phyloP scores from a whole-genome alignment of 495 filamentous ascomycete genomes.

The Neurospora sp. region DNA sequence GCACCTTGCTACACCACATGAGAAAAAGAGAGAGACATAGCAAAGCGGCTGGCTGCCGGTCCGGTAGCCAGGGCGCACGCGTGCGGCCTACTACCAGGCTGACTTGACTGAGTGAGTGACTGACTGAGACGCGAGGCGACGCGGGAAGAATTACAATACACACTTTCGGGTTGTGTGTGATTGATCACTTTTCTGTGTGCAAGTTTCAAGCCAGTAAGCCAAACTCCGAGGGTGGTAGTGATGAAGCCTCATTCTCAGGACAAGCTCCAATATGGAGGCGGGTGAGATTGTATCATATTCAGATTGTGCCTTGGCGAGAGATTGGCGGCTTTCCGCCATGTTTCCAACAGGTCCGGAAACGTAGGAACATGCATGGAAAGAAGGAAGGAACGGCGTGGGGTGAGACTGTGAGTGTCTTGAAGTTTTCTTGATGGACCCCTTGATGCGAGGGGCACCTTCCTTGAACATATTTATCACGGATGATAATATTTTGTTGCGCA shows the following conservation, averaged over 20 bases:
- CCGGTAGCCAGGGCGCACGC: background rate
- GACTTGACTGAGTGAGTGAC: background rate
- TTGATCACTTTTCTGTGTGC: background rate
- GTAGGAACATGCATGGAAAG: background rate
- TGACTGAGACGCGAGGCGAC: background rate
- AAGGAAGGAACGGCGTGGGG: background rate
- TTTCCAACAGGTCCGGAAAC: background rate
- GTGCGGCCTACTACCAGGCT: background rate
- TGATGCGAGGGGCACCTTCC: background rate
- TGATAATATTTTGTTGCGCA: background rate
- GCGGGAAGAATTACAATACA: background rate
- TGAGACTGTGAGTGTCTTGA: background rate
- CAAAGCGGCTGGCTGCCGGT: background rate
- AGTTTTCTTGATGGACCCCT: background rate
- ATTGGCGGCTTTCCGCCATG: background rate
- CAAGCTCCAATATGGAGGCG: background rate
- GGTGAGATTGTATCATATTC: background rate
- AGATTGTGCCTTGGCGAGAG: background rate
- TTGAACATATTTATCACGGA: background rate
- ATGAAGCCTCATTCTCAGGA: background rate
- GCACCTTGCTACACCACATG: background rate
- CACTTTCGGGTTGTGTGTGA: background rate
- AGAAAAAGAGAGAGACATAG: background rate
- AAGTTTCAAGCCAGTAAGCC: background rate
- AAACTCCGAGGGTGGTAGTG: background rate